These are phyloP conservation scores for Eimeria sp. DNA, from an alignment of 169 alveolate species.

Conservation along the genomic window DNA sequence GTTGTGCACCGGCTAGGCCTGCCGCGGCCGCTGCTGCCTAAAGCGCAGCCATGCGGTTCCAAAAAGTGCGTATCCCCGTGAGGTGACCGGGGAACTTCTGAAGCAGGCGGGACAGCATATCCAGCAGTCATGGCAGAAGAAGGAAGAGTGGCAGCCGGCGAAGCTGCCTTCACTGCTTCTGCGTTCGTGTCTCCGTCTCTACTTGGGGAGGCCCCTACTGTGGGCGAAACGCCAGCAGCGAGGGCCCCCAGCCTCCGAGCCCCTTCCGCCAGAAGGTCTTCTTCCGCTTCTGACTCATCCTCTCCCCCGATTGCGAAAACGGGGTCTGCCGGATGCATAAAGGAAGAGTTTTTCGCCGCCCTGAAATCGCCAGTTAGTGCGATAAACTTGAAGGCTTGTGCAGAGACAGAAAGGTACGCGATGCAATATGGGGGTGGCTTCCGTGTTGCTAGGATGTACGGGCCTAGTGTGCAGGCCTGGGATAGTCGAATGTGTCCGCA, in stretches of 20 bases:
- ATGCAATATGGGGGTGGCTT: neutral
- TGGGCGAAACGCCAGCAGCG: constrained; percentile 15
- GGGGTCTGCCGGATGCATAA: constrained; percentile 32
- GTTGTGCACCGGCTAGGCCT: neutral
- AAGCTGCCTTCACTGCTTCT: neutral
- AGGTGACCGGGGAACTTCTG: neutral
- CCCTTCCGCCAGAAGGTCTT: constrained; percentile 29
- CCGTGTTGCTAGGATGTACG: neutral
- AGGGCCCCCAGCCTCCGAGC: constrained; percentile 40
- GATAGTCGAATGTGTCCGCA: neutral
- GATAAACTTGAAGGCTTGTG: neutral
- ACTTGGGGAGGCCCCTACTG: neutral
- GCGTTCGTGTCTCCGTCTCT: neutral
- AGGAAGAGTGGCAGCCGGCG: neutral
- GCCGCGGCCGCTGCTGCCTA: neutral
- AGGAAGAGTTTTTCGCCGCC: neutral
- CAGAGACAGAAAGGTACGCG: neutral
- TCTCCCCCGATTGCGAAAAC: constrained; percentile 59
- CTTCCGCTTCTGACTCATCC: constrained; percentile 51
- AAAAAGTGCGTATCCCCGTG: neutral
- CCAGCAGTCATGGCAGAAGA: neutral
- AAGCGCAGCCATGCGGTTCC: neutral
- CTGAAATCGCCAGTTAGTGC: neutral
- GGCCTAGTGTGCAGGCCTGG: neutral
- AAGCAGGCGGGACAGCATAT: neutral